Evolutionary conservation across 2,329 filamentous ascomycete genomes (phyloP).

Genomic region (Trichoderma arundinaceum): DNA sequence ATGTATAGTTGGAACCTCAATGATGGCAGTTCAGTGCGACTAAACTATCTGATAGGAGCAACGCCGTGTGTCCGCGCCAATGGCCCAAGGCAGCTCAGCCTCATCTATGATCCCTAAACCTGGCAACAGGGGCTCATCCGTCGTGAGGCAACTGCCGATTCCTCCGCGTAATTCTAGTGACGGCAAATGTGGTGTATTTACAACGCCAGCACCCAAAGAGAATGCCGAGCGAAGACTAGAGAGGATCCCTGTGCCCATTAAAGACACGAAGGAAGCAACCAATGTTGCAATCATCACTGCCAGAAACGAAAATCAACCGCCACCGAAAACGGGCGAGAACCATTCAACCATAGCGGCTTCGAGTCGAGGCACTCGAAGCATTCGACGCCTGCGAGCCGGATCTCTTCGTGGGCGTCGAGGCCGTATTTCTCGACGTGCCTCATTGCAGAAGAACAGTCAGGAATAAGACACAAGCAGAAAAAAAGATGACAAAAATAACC

Average conservation of each 20-base stretch:
- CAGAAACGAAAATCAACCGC: conserved; percentile 32
- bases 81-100: conserved; percentile 30
- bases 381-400: conserved; percentile 38
- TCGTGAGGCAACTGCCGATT: conserved; percentile 27
- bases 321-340: conserved; percentile 22
- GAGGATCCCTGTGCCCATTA: neutral
- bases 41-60: conserved; percentile 28
- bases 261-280: neutral
- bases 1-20: conserved; percentile 16
- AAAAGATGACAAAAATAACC: neutral
- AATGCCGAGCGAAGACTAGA: neutral
- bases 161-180: conserved; percentile 17
- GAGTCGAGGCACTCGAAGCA: conserved; percentile 35
- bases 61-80: conserved; percentile 41
- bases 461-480: neutral
- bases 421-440: conserved; percentile 32
- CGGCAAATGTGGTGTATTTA: conserved; percentile 1
- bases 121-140: conserved; percentile 31
- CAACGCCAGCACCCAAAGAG: neutral
- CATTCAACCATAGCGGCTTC: neutral
- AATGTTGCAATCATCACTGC: neutral
- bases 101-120: conserved; percentile 40
- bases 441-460: neutral
- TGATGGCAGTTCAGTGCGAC: neutral
- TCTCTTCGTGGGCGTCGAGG: conserved; percentile 41